phyloP scores from a whole-genome alignment of 495 filamentous ascomycete genomes.

The Rostrohypoxylon terebratum region DNA sequence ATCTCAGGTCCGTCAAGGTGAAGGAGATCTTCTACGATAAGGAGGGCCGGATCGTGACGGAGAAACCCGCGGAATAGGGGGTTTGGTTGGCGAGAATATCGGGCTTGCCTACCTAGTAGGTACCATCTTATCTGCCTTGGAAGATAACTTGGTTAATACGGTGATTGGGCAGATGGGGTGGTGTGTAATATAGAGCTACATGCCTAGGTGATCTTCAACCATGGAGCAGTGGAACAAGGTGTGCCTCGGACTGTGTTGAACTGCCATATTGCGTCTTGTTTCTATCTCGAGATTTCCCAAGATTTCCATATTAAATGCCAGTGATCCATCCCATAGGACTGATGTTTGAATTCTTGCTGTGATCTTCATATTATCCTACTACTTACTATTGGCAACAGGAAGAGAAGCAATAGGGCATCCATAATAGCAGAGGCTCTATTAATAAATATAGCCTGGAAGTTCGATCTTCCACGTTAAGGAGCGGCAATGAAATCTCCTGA shows the following conservation, averaged over 20 bases:
- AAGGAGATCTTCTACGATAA: constrained; percentile 77
- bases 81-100: background rate
- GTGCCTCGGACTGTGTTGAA: background rate
- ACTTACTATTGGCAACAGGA: background rate
- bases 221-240: background rate
- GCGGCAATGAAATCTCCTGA: background rate
- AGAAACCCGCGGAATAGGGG: constrained; percentile 49
- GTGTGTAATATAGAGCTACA: background rate
- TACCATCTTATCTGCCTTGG: no score
- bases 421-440: background rate
- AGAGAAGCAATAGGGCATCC: background rate
- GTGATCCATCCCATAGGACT: background rate
- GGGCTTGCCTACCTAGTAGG: no score
- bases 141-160: background rate
- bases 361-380: background rate
- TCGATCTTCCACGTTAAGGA: background rate
- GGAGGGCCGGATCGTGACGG: constrained; percentile 66
- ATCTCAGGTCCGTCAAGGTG: constrained; percentile 76
- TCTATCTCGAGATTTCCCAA: background rate
- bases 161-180: background rate
- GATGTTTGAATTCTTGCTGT: background rate
- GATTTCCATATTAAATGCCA: background rate
- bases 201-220: background rate
- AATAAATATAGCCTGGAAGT: background rate
- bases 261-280: background rate